These are phyloP conservation scores for Pseudozyma sp. DNA, from an alignment of 1,284 basidiomycete genomes.

Conservation along the genomic window DNA sequence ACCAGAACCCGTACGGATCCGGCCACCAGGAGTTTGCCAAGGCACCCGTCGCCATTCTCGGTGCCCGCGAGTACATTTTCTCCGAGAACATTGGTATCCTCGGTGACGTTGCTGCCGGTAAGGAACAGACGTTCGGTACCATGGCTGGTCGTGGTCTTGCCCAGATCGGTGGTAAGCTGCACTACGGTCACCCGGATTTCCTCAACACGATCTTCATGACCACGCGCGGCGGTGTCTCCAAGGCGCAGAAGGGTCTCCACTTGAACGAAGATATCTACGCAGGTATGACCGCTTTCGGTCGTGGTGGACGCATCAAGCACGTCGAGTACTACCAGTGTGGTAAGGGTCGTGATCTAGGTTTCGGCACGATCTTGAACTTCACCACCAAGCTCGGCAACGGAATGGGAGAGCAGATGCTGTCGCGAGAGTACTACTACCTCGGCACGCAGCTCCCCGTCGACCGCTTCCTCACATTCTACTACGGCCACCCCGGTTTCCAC, in stretches of 20 bases:
- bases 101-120: conserved; percentile 96
- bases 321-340: conserved; percentile 98
- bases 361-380: conserved; percentile 99
- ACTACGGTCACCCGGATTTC: conserved; percentile 99
- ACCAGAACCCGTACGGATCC: conserved; percentile 90
- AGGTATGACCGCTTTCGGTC: conserved; percentile 97
- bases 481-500: conserved; percentile 99
- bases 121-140: conserved; percentile 99
- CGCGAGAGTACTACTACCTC: conserved; percentile 98
- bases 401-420: conserved; percentile 99
- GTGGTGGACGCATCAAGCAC: conserved; percentile 97
- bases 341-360: conserved; percentile 97
- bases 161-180: conserved; percentile 97
- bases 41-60: conserved; percentile 94
- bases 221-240: conserved; percentile 96
- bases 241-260: conserved; percentile 98
- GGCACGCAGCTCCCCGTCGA: conserved; percentile 99
- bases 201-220: conserved; percentile 98
- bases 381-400: conserved; percentile 99
- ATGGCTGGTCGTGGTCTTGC: conserved; percentile 93
- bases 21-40: conserved; percentile 75
- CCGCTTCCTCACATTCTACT: conserved; percentile 99
- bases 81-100: conserved; percentile 99
- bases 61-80: conserved; percentile 99
- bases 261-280: conserved; percentile 99